Evolutionary conservation across 768 basidiomycete genomes (phyloP), one percentile per base, ranked within the genome.

Genomic region (Kwoniella sp.): DNA sequence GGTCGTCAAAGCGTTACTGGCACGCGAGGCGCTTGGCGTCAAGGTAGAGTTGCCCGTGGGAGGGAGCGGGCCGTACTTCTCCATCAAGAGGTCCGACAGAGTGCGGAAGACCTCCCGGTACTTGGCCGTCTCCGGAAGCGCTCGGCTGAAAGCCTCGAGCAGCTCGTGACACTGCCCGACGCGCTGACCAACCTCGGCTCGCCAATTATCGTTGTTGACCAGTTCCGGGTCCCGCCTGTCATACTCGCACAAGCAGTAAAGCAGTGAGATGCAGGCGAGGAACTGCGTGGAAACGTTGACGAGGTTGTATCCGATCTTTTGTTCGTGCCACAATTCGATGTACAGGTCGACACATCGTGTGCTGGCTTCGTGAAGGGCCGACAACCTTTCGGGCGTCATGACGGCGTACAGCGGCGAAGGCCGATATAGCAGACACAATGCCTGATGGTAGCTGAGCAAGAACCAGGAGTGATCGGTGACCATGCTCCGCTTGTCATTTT

Each of bases 191-290:
- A 58, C 56, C 27, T 55, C 48, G 2, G 9, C n/a, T 20, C 33
- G 43, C 60, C 60, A 62, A 2, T 38, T 28, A 8, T 40, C 23
- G 36, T 53, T 33, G 3, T 42, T 33, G 10, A 41, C 23, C 17
- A 50, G 20, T 11, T 37, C 34, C 2, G 41, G 31, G 27, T 40
- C 33, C 15, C 60, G 53, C 19, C 51, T 59, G 32, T 62, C 57
- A 40, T 56, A 56, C n/a, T 58, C 57, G 50, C 46, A 56, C 31
- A 64, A n/a, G 28, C 47, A 60, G 43, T 64, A 64, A 7, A 64
- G 42, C 2, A 64, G 46, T 3, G 56, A 60, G 15, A 57, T 64
- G 33, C 62, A 60, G 7, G 55, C 45, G 12, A 59, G 42, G 43
- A 53, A 56, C 27, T 56, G 57, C 33, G 25, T 48, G 14, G 53